Percentiles rank a stretch among this genome's conserved stretches.
Conservation (phyloP, 2,329 filamentous ascomycete species). For the Diplocarpon rosae region DNA sequence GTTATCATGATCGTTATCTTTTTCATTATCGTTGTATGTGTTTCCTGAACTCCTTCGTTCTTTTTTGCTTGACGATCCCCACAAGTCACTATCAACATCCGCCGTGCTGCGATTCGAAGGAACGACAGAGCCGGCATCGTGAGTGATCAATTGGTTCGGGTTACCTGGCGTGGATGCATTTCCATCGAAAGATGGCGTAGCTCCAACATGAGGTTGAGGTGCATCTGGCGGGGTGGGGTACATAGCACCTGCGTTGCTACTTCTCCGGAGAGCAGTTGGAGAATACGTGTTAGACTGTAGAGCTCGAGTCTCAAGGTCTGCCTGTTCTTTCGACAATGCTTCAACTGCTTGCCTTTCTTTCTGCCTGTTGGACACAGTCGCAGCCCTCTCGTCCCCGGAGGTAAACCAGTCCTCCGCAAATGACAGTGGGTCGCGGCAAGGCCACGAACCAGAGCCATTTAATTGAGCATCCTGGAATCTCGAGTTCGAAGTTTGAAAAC, state of each 20-base stretch:
- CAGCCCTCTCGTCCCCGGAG: slow-evolving; percentile 31
- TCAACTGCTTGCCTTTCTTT: slow-evolving; percentile 36
- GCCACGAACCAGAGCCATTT: not conserved
- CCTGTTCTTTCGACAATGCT: slow-evolving; percentile 31
- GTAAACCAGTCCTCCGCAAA: slow-evolving; percentile 30
- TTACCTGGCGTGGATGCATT: slow-evolving; percentile 45
- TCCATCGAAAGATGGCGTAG: slow-evolving; percentile 46
- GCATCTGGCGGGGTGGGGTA: slow-evolving; percentile 65
- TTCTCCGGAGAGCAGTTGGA: slow-evolving; percentile 38
- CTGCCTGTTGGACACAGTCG: slow-evolving; percentile 36
- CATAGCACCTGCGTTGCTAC: slow-evolving; percentile 43
- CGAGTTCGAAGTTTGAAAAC: slow-evolving; percentile 21
- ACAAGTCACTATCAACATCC: slow-evolving; percentile 21
- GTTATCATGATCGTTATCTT: slow-evolving; percentile 31
- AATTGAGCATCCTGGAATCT: slow-evolving; percentile 7
- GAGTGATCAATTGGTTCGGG: slow-evolving; percentile 25
- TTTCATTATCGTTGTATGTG: slow-evolving; percentile 21
- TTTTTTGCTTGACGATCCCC: slow-evolving; percentile 21
- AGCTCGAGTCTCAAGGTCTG: slow-evolving; percentile 32
- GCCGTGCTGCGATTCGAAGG: slow-evolving; percentile 5
- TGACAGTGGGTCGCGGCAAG: slow-evolving; percentile 26
- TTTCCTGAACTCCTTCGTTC: slow-evolving; percentile 14
- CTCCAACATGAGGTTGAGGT: slow-evolving; percentile 40
- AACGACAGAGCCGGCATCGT: slow-evolving; percentile 28
- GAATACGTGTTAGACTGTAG: slow-evolving; percentile 39